Evolutionary conservation across 345 rosid species (phyloP).

Genomic region (Gynandropsis gynandra): DNA sequence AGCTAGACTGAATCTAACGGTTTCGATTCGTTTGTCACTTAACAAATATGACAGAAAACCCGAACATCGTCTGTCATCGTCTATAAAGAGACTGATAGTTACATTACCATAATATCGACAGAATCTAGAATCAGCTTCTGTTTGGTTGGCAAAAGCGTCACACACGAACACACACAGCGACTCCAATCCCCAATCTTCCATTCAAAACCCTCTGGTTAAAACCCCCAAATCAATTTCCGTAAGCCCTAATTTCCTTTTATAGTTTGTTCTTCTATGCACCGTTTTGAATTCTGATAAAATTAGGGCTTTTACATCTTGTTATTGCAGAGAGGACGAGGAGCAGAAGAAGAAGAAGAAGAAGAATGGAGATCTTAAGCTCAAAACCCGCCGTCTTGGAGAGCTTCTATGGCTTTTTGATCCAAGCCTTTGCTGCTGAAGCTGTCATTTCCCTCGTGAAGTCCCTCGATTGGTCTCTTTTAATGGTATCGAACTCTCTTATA

Average conservation of each 20-base stretch:
- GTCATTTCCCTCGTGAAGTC: neutral
- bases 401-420: neutral
- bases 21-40: too few relatives aligned
- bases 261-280: neutral
- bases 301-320: too few relatives aligned
- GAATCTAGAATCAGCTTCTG: neutral
- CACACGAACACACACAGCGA: too few relatives aligned
- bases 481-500: neutral
- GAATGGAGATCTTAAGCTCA: constrained; percentile 6
- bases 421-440: constrained; percentile 8
- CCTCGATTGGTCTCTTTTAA: constrained; percentile 1
- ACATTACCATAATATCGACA: neutral
- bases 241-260: neutral
- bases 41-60: too few relatives aligned
- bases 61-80: neutral
- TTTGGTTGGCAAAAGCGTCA: constrained; percentile 4
- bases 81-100: neutral
- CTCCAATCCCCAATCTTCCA: too few relatives aligned
- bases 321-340: too few relatives aligned
- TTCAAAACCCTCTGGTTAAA: neutral
- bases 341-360: too few relatives aligned
- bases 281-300: neutral
- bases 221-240: constrained; percentile 1
- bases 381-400: constrained; percentile 10
- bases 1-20: too few relatives aligned